Conservation (phyloP, 2,329 filamentous ascomycete species). For the Exophiala spinifera region DNA sequence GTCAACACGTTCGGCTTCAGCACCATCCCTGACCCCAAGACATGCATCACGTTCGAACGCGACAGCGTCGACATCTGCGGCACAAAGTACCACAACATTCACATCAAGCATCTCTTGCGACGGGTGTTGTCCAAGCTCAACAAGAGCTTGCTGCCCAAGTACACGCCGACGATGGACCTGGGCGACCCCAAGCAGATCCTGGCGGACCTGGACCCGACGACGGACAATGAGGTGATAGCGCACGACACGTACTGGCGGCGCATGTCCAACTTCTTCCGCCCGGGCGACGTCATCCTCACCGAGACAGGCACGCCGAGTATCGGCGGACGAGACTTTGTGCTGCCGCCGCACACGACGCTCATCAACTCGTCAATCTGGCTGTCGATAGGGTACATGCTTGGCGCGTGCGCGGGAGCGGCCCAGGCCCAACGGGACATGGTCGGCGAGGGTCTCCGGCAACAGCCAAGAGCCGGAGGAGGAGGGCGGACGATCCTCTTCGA, state of each 20-base stretch:
- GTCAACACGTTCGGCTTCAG: constrained; percentile 43
- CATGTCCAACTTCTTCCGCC: constrained; percentile 53
- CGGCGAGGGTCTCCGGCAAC: constrained; percentile 49
- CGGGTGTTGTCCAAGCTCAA: constrained; percentile 62
- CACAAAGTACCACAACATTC: constrained; percentile 70
- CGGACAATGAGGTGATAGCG: constrained; percentile 51
- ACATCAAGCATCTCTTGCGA: constrained; percentile 73
- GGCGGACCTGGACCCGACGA: constrained; percentile 46
- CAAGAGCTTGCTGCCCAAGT: constrained; percentile 37
- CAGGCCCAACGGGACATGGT: constrained; percentile 53
- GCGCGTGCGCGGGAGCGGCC: constrained; percentile 54
- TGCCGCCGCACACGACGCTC: constrained; percentile 49
- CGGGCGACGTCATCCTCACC: constrained; percentile 55
- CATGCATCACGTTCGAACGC: constrained; percentile 76
- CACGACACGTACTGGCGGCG: constrained; percentile 59
- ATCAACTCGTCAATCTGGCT: constrained; percentile 57
- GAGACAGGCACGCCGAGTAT: constrained; percentile 59
- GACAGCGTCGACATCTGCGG: constrained; percentile 70
- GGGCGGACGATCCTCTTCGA: constrained; percentile 57
- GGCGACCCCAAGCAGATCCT: constrained; percentile 50
- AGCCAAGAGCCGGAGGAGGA: too few relatives aligned
- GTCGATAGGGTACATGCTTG: constrained; percentile 61
- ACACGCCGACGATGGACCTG: constrained; percentile 32
- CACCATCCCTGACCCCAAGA: constrained; percentile 31
- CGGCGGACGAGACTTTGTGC: constrained; percentile 52